Base-by-base conservation (phyloP, 163 green algal genomes). In the Dunaliella salina region DNA sequence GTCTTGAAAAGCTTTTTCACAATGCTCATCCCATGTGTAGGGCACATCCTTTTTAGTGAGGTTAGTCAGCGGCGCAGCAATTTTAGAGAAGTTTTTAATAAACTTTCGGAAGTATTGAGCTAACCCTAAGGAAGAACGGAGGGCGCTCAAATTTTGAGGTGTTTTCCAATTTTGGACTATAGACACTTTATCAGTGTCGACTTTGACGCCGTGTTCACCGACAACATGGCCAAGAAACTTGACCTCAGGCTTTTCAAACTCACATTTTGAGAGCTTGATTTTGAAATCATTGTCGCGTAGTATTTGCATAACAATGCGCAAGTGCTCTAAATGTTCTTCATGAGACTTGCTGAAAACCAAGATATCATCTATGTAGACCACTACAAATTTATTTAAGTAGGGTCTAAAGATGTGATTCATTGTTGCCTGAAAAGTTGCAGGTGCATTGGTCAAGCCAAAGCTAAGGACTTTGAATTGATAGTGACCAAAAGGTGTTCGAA, bases 371-470 rank as follows among this genome's bases (percentile, higher is more conserved):
- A 93, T 24, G 67, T 90, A 92, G 0, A 90, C 75, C 5, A 90
- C 29, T 0, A 87, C 80, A 84, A 89, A 88, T n/a, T 89, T 85
- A n/a, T n/a, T n/a, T n/a, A n/a, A n/a, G n/a, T n/a, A n/a, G n/a
- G n/a, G n/a, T n/a, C n/a, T n/a, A n/a, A 88, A 13, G 90, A n/a
- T 46, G 0, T 84, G 45, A 78, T 92, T 92, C 88, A 93, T 91
- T 0, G 86, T 50, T 32, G 57, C 24, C 26, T 90, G 85, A 67
- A 93, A 93, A 0, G 84, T 87, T 17, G 87, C 84, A 18, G 91
- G 91, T 1, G 88, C 87, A 80, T 92, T 91, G 25, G 75, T 84
- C 0, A 93, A 40, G 0, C 88, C 88, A 80, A 91, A 89, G 32
- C 33, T 63, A 32, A 91, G 63, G 0, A 92, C 90, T 46, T 72